Base-by-base conservation (phyloP, 106 monocot species). In the Chionographis japonica region DNA sequence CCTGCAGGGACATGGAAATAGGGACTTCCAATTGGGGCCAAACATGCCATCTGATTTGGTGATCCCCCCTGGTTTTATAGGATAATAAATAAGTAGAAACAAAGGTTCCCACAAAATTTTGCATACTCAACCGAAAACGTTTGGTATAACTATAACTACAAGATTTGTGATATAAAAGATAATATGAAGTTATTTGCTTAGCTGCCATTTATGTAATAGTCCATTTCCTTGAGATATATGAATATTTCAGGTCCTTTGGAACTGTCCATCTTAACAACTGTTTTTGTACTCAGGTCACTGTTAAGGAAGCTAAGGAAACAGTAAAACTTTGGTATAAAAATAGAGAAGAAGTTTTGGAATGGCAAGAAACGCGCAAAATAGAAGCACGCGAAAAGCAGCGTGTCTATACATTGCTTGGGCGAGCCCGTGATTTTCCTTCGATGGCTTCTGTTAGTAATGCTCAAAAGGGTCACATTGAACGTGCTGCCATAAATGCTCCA, bases 401-500 rank as follows among this genome's bases (percentile, higher is more conserved):
- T 77, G 98, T 99, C 10, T 27, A 75, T 40, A 93, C 93, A 20
- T 83, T 93, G 58, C 83, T 99, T 55, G 98, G 98, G 37, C 72
- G 98, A 18, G 81, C 78, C 54, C 87, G 98, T 37, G 76, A 69
- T 50, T 99, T 99, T 68, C 98, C 98, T 57, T 80, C 69, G 43
- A 57, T 78, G 49, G 52, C 59, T 50, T 61, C 58, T 55, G 77
- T 72, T 37, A 86, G 77, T 66, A 60, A 77, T 75, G 60, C 78
- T 58, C 87, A 83, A 53, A 99, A 63, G 66, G 83, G 90, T 54
- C 98, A 99, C 71, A 99, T 93, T 76, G 87, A 90, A 54, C 75
- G 98, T 65, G 98, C 98, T 64, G 98, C 98, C 54, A 99, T 99
- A 50, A 99, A 99, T 86, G 87, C 98, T 66, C 98, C 98, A 58